Evolutionary conservation across 768 basidiomycete species (phyloP), one percentile per base, ranked within the genome.

Genomic region (Russula griseocarnosa): DNA sequence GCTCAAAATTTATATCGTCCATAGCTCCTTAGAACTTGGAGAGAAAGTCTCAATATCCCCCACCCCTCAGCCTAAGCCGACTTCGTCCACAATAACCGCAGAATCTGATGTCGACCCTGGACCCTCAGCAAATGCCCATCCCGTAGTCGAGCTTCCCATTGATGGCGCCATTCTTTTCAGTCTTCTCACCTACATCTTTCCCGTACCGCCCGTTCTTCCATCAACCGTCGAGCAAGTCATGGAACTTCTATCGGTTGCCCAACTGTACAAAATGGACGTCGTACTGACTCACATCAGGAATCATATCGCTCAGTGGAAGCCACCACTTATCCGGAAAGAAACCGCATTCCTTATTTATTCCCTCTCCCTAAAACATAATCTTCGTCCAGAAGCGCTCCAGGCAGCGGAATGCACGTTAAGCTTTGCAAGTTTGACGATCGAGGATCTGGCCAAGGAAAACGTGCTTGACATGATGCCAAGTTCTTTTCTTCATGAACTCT

Each of bases 1-100:
- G n/a, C 46, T 47, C 46, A 47, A 47, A 10, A n/a, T 47, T 47
- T 47, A 47, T 47, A 47, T 47, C 46, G 46, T 47, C 46, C 46
- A 47, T 24, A 47, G 46, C 46, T 47, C 46, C 24, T 22, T 22
- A 47, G 6, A 13, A 22, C 46, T 47, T 13, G 46, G 46, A 11
- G 46, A 47, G 46, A 47, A 47, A 47, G n/a, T 47, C n/a, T 47
- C 24, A 22, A 10, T 47, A 8, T 47, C 22, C 1, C 46, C 9
- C 10, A 47, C 10, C 1, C 11, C 46, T 22, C 46, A 47, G 10
- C 46, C 22, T 47, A n/a, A 22, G 3, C 46, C n/a, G 3, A 47
- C 9, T 13, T 11, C 46, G 13, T 47, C 46, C 5, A n/a, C 22
- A 47, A 13, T 11, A 3, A 10, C 46, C 4, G 46, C 46, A 1